Conservation (phyloP, 1,284 basidiomycete species). For the Rugosomyces carneus region DNA sequence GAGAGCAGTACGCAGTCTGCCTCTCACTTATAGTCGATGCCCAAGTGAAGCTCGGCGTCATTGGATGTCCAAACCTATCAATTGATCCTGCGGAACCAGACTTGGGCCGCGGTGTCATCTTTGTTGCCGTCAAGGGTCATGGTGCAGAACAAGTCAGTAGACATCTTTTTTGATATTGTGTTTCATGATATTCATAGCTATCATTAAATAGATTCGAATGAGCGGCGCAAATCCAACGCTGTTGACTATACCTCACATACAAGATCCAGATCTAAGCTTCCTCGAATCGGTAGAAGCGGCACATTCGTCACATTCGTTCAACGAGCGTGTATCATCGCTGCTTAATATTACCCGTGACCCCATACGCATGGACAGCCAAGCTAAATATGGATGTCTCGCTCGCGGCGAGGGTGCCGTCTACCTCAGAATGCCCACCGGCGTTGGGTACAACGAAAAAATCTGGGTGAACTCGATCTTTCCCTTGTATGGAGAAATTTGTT, state of each 20-base stretch:
- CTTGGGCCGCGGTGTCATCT: conserved; percentile 71
- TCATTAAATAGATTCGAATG: conserved; percentile 32
- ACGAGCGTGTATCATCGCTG: conserved; percentile 65
- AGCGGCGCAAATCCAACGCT: conserved; percentile 36
- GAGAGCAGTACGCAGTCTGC: conserved; percentile 97
- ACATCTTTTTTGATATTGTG: conserved; percentile 5
- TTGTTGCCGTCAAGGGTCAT: conserved; percentile 78
- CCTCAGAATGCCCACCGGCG: conserved; percentile 83
- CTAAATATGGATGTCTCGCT: conserved; percentile 88
- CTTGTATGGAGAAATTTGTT: background rate
- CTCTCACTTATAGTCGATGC: conserved; percentile 86
- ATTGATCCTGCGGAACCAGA: conserved; percentile 50
- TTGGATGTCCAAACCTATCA: conserved; percentile 95
- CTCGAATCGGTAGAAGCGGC: conserved; percentile 93
- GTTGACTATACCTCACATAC: conserved; percentile 42
- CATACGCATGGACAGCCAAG: conserved; percentile 95
- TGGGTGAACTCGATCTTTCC: conserved; percentile 50
- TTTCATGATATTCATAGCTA: background rate
- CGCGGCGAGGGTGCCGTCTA: conserved; percentile 89
- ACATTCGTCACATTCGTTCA: conserved; percentile 86
- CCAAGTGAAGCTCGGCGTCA: conserved; percentile 81
- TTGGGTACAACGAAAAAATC: conserved; percentile 84
- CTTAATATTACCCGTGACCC: conserved; percentile 65
- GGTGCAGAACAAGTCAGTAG: conserved; percentile 68
- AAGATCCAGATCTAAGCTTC: conserved; percentile 54